Conservation (phyloP, 2,329 filamentous ascomycete genomes). For the Tolypocladium tundrense region DNA sequence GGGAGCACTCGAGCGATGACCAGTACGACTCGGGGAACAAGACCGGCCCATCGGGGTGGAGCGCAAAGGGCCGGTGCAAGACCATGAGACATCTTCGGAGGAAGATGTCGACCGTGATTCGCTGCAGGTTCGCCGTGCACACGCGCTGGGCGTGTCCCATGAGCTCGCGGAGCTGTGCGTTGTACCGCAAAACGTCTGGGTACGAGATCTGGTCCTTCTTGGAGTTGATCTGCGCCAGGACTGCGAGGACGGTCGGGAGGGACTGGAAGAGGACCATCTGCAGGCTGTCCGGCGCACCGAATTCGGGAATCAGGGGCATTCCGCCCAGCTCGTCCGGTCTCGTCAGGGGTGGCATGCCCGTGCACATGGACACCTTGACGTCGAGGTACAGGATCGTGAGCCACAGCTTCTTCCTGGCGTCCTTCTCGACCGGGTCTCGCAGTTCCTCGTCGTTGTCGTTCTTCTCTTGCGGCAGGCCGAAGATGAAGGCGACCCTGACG, state of each 20-base stretch:
- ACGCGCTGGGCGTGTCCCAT: constrained; percentile 19
- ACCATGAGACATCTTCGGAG: constrained; percentile 24
- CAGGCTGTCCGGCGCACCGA: constrained; percentile 16
- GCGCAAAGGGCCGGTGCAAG: constrained; percentile 23
- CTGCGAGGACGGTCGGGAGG: constrained; percentile 18
- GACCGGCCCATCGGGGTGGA: constrained; percentile 20
- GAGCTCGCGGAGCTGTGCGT: constrained; percentile 19
- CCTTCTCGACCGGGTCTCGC: constrained; percentile 14
- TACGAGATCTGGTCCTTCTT: constrained; percentile 20
- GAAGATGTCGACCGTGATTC: constrained; percentile 23
- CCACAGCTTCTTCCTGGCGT: constrained; percentile 20
- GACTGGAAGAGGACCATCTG: constrained; percentile 21
- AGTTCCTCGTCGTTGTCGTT: constrained; percentile 13
- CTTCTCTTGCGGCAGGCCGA: constrained; percentile 21
- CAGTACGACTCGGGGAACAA: constrained; percentile 25
- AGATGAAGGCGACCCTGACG: constrained; percentile 23
- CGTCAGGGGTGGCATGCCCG: constrained; percentile 24
- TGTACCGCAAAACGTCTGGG: constrained; percentile 21
- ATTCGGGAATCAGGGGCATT: constrained; percentile 14
- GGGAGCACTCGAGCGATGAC: constrained; percentile 25
- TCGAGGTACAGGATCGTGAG: constrained; percentile 25
- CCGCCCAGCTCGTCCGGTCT: constrained; percentile 19
- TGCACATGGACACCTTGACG: constrained; percentile 23
- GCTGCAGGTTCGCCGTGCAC: constrained; percentile 18
- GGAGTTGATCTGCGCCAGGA: constrained; percentile 22